Conservation (phyloP, 2,329 filamentous ascomycete species). For the Ceratocystis diversiconidia region DNA sequence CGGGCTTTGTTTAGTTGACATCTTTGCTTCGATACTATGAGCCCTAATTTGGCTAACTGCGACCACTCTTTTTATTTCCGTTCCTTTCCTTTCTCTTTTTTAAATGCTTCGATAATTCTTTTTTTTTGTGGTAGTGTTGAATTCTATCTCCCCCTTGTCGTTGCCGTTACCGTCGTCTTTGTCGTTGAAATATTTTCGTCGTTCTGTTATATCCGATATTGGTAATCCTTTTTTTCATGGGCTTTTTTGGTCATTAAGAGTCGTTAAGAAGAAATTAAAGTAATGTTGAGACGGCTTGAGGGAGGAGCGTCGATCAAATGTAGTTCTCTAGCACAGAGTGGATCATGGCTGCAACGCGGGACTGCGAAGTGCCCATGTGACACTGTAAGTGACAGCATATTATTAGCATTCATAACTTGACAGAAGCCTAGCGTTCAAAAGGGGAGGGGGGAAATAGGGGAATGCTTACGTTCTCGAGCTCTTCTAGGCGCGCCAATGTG, state of each 20-base stretch:
- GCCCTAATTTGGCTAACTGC: no score
- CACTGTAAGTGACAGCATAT: slow-evolving; percentile 5
- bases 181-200: slow-evolving; percentile 5
- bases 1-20: no score
- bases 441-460: not conserved
- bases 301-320: slow-evolving; percentile 7
- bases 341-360: slow-evolving; percentile 14
- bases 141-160: not conserved
- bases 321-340: slow-evolving; percentile 16
- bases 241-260: not conserved
- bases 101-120: no score
- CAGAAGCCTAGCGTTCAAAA: not conserved
- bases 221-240: not conserved
- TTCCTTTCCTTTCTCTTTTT: no score
- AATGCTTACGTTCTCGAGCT: slow-evolving; percentile 17
- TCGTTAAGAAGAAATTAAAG: not conserved
- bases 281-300: not conserved
- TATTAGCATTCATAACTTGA: not conserved
- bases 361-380: slow-evolving; percentile 12
- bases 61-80: no score
- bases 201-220: slow-evolving; percentile 12
- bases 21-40: no score
- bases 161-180: not conserved
- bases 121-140: no score
- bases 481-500: slow-evolving; percentile 12